Evolutionary conservation across 148 eudicot genomes (phyloP).

Genomic region (Salicornia ramosissima): DNA sequence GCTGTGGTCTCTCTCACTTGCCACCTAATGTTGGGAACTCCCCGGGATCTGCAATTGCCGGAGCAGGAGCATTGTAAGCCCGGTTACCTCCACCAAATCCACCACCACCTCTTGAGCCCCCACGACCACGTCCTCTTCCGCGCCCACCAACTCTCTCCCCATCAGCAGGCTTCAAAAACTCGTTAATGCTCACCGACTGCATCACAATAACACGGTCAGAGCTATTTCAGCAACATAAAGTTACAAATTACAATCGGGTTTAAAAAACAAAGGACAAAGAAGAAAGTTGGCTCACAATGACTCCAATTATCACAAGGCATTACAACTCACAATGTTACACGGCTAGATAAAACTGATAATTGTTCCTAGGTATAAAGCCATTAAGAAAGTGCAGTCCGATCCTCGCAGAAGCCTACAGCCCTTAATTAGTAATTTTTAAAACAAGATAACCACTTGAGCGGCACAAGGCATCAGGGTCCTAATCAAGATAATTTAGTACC

Average conservation of each 20-base stretch:
- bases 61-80: conserved; percentile 38
- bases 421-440: too few species aligned
- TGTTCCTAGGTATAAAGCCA: neutral
- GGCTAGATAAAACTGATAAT: too few species aligned
- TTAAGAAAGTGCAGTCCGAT: neutral
- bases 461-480: too few species aligned
- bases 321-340: too few species aligned
- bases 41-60: conserved; percentile 69
- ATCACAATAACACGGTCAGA: neutral
- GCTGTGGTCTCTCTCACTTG: conserved; percentile 51
- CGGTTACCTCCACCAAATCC: conserved; percentile 42
- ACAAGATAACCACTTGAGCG: too few species aligned
- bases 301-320: neutral
- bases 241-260: neutral
- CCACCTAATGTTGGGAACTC: conserved; percentile 77
- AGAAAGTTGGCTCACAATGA: neutral
- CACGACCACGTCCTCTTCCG: conserved; percentile 69
- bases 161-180: conserved; percentile 87
- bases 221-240: too few species aligned
- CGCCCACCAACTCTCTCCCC: conserved; percentile 76
- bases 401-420: neutral
- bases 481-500: too few species aligned
- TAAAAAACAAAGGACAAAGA: neutral
- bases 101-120: conserved; percentile 51
- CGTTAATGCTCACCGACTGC: conserved; percentile 79